A percentile compares a stretch with the other conserved stretches of the same genome.
Conservation (phyloP, 2,329 filamentous ascomycete genomes). For the Exophiala calicioides region DNA sequence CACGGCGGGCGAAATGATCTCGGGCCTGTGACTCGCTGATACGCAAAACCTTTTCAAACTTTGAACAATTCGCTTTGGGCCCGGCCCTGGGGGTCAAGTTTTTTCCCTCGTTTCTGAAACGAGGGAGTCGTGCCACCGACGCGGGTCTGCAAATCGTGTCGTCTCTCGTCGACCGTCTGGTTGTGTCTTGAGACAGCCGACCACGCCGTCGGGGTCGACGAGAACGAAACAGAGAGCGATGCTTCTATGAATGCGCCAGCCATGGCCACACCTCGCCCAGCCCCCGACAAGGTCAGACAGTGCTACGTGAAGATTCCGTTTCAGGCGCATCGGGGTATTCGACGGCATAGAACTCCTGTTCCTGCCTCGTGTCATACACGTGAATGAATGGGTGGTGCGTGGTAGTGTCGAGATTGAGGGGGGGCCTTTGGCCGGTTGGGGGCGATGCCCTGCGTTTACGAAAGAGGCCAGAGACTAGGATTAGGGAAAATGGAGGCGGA, state of each 20-base stretch:
- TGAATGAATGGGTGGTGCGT: constrained; percentile 10
- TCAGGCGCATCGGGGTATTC: constrained; percentile 12
- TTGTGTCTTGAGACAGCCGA: constrained; percentile 22
- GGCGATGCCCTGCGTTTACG: constrained; percentile 18
- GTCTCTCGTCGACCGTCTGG: constrained; percentile 7
- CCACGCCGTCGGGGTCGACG: constrained; percentile 4
- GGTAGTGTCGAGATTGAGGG: constrained; percentile 16
- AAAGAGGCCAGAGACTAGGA: constrained; percentile 14
- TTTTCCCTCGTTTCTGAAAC: constrained; percentile 17
- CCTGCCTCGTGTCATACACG: constrained; percentile 1
- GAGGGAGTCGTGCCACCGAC: constrained; percentile 14
- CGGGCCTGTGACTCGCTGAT: no score
- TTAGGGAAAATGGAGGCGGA: constrained; percentile 4
- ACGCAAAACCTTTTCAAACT: no score
- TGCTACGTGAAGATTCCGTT: constrained; percentile 17
- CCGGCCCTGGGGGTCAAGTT: constrained; percentile 6
- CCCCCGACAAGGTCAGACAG: constrained; percentile 14
- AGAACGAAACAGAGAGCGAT: constrained; percentile 2
- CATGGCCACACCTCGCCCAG: constrained; percentile 6
- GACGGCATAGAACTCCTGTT: constrained; percentile 3
- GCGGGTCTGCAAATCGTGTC: constrained; percentile 28
- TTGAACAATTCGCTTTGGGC: no score
- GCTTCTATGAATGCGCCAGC: constrained; percentile 17
- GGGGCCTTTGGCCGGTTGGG: constrained; percentile 7
- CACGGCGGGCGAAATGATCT: constrained; percentile 10